Conservation (phyloP, 177 flowering plant species). For the Vitis hybrid region DNA sequence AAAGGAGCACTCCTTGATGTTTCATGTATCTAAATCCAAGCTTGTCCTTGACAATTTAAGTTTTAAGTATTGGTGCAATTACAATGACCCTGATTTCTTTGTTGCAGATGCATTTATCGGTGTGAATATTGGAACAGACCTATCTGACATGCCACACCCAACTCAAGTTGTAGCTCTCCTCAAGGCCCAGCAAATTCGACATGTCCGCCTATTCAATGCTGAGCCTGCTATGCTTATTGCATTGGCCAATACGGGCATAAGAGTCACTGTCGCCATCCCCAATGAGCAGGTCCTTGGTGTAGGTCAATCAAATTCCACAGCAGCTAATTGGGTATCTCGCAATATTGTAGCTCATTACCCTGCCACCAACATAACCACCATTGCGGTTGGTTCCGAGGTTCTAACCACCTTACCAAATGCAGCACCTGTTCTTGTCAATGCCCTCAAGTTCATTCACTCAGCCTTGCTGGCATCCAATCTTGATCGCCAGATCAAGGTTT, state of each 20-base stretch:
- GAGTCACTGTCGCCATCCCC: slow-evolving; percentile 60
- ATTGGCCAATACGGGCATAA: slow-evolving; percentile 65
- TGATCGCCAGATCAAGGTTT: slow-evolving; percentile 59
- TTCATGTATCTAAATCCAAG: too few relatives aligned
- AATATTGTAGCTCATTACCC: slow-evolving; percentile 69
- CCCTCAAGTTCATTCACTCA: slow-evolving; percentile 61
- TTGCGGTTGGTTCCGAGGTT: slow-evolving; percentile 80
- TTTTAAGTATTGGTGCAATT: not conserved
- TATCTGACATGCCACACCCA: slow-evolving; percentile 77
- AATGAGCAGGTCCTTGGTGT: slow-evolving; percentile 69
- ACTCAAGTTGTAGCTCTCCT: slow-evolving; percentile 77
- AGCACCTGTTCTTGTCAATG: slow-evolving; percentile 60
- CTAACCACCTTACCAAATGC: slow-evolving; percentile 64
- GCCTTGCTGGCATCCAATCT: slow-evolving; percentile 80
- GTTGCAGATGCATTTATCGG: slow-evolving; percentile 61
- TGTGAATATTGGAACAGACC: slow-evolving; percentile 68
- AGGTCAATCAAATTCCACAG: slow-evolving; percentile 84
- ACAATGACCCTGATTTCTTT: slow-evolving; percentile 1
- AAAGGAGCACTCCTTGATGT: too few relatives aligned
- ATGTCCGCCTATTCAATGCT: slow-evolving; percentile 61
- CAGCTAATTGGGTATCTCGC: slow-evolving; percentile 77
- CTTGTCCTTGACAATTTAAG: too few relatives aligned
- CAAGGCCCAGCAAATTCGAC: slow-evolving; percentile 60
- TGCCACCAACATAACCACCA: slow-evolving; percentile 69
- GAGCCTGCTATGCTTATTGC: slow-evolving; percentile 67